A percentile compares a stretch with the other conserved stretches of the same genome.
These are phyloP conservation scores for Pinus tabuliformis DNA, from an alignment of 75 land plant species.

Conservation along the genomic window DNA sequence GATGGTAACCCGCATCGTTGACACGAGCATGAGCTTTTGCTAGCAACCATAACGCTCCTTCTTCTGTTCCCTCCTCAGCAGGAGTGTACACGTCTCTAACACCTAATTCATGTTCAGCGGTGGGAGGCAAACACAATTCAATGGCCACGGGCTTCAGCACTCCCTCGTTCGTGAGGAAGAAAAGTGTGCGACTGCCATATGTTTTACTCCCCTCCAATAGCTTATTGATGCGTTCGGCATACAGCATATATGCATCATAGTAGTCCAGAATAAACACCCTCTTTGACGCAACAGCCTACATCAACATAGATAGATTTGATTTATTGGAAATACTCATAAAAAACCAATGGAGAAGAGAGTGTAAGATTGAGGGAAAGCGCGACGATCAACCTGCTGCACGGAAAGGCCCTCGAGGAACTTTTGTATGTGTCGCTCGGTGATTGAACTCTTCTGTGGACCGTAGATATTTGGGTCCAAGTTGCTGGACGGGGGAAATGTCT, in stretches of 20 bases:
- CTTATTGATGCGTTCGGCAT: slow-evolving; percentile 21
- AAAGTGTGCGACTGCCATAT: slow-evolving; percentile 60
- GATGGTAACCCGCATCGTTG: slow-evolving; percentile 57
- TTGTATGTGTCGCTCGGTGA: slow-evolving; percentile 58
- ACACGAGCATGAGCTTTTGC: slow-evolving; percentile 36
- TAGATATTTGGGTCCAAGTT: slow-evolving; percentile 56
- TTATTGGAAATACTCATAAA: too few species aligned
- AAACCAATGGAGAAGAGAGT: too few species aligned
- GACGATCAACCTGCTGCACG: slow-evolving; percentile 46
- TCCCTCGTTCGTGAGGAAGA: slow-evolving; percentile 37
- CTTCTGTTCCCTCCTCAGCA: slow-evolving; percentile 30
- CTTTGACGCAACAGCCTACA: slow-evolving; percentile 18
- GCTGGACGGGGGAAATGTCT: slow-evolving; percentile 76
- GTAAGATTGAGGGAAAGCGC: too few species aligned
- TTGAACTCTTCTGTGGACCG: slow-evolving; percentile 62
- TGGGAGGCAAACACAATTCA: slow-evolving; percentile 61
- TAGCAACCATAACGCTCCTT: slow-evolving; percentile 55
- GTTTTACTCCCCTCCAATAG: slow-evolving; percentile 10
- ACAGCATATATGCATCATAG: slow-evolving; percentile 24
- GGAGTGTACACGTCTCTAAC: slow-evolving; percentile 39
- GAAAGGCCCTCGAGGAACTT: slow-evolving; percentile 62
- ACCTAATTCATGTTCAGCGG: too few species aligned
- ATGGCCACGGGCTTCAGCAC: slow-evolving; percentile 59
- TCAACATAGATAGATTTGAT: too few species aligned
- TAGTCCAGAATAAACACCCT: slow-evolving; percentile 27